Evolutionary conservation across 495 filamentous ascomycete species (phyloP), one percentile per base, ranked within the genome.

Genomic region (Opeltia flavorubescens): DNA sequence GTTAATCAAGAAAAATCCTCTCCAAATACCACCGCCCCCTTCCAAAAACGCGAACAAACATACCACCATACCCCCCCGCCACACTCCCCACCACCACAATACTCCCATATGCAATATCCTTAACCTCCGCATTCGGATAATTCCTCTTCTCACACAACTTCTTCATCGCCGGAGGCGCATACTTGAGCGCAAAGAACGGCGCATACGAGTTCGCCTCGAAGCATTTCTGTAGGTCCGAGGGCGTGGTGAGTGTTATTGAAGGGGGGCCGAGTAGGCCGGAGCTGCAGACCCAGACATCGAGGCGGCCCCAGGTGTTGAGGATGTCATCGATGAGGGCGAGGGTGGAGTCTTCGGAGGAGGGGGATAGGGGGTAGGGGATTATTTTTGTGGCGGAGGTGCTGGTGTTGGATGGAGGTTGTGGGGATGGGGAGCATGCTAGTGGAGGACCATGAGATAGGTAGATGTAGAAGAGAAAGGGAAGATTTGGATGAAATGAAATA

Each of bases 141-240:
- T 63, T 64, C 30, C 67, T 61, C 46, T 68, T 70, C 15, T 59
- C 55, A 1, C 67, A 70, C 44, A 64, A 44, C 57, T 80, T 80
- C 18, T 53, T 67, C 76, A 80, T 80, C 2, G 76, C 76, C 7
- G 74, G 66, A 4, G 75, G 76, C 0, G 74, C 74, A 54, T 79
- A 76, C 52, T 78, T 78, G 43, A 79, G 60, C 5, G 75, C 76
- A 57, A 75, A 80, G 57, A 80, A 77, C 2, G 76, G 72, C 9
- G 74, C 74, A 50, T 77, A 63, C 35, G 63, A 64, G 53, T 77
- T 76, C 1, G 71, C 71, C 50, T 75, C 71, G 58, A 78, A 73
- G 51, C 67, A 69, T 33, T 68, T 71, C 39, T 65, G 63, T 31
- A 79, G 55, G 55, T 75, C 72, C 7, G 58, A 55, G 1, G 75